Conservation (phyloP, 305 asterid species). For the Salvia sclarea region DNA sequence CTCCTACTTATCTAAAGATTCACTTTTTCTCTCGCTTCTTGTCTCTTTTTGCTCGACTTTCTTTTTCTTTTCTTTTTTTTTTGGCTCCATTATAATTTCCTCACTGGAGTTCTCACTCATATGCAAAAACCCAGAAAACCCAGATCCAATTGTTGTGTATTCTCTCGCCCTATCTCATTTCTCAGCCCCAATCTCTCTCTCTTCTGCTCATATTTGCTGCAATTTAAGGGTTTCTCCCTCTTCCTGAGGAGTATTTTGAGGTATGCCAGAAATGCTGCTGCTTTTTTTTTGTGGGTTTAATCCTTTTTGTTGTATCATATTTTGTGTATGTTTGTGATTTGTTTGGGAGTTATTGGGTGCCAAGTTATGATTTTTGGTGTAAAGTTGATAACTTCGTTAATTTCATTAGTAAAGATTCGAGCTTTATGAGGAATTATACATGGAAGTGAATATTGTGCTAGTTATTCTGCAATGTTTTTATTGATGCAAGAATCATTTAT, state of each 20-base stretch:
- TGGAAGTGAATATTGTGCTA: slow-evolving; percentile 10
- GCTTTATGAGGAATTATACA: slow-evolving; percentile 21
- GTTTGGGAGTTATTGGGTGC: slow-evolving; percentile 21
- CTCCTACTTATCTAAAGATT: slow-evolving; percentile 18
- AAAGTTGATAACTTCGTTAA: slow-evolving; percentile 29
- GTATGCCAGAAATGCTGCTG: slow-evolving; percentile 20
- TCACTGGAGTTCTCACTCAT: slow-evolving; percentile 36
- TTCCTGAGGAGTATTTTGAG: slow-evolving; percentile 29
- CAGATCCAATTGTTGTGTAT: slow-evolving; percentile 45
- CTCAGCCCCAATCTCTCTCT: slow-evolving; percentile 1
- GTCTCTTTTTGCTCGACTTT: slow-evolving; percentile 24
- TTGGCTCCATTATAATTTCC: slow-evolving; percentile 30
- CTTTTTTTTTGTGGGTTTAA: slow-evolving; percentile 16
- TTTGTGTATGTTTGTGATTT: not conserved
- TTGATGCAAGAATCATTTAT: slow-evolving; percentile 15
- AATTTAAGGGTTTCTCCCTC: slow-evolving; percentile 22
- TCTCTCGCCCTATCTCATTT: slow-evolving; percentile 9
- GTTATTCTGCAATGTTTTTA: slow-evolving; percentile 4
- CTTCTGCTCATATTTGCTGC: slow-evolving; percentile 19
- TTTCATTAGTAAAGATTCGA: slow-evolving; percentile 1
- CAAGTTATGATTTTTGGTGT: slow-evolving; percentile 16
- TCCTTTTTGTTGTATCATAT: slow-evolving; percentile 2
- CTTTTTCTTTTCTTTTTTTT: not conserved
- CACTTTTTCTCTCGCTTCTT: slow-evolving; percentile 35
- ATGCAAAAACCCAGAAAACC: slow-evolving; percentile 44